These are phyloP conservation scores for Taxillus chinensis DNA, from an alignment of 164 flowering plant genomes.

Conservation along the genomic window DNA sequence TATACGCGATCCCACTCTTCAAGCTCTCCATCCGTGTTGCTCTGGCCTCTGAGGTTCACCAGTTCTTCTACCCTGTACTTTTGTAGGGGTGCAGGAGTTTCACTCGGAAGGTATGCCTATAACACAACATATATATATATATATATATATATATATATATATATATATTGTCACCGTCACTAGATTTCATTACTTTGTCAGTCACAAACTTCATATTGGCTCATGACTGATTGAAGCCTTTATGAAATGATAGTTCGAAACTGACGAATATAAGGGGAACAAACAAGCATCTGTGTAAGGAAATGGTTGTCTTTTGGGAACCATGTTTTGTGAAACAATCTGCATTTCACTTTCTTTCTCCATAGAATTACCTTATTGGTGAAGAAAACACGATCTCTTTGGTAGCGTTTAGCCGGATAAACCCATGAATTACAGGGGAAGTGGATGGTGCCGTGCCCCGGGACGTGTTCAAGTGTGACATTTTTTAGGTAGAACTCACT, in stretches of 20 bases:
- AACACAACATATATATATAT: not conserved
- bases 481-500: constrained; percentile 62
- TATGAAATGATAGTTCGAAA: too few species aligned
- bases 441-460: constrained; percentile 44
- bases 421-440: constrained; percentile 88
- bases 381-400: constrained; percentile 51
- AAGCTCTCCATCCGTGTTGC: constrained; percentile 47
- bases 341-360: too few species aligned
- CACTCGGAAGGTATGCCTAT: constrained; percentile 65
- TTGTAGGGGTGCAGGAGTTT: constrained; percentile 48
- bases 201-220: too few species aligned
- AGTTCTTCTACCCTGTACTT: constrained; percentile 59
- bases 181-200: too few species aligned
- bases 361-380: constrained; percentile 38
- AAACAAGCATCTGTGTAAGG: too few species aligned
- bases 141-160: too few species aligned
- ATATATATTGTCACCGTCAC: too few species aligned
- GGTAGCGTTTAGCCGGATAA: constrained; percentile 49
- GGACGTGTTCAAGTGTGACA: constrained; percentile 54
- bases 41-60: constrained; percentile 43
- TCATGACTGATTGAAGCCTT: too few species aligned
- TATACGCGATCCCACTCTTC: constrained; percentile 77
- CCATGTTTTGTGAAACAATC: too few species aligned
- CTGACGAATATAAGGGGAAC: too few species aligned
- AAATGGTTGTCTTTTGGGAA: too few species aligned